A percentile compares a stretch with the other conserved stretches of the same genome.
Conservation (phyloP, 2,329 filamentous ascomycete genomes). For the Erysiphe neolycopersici region DNA sequence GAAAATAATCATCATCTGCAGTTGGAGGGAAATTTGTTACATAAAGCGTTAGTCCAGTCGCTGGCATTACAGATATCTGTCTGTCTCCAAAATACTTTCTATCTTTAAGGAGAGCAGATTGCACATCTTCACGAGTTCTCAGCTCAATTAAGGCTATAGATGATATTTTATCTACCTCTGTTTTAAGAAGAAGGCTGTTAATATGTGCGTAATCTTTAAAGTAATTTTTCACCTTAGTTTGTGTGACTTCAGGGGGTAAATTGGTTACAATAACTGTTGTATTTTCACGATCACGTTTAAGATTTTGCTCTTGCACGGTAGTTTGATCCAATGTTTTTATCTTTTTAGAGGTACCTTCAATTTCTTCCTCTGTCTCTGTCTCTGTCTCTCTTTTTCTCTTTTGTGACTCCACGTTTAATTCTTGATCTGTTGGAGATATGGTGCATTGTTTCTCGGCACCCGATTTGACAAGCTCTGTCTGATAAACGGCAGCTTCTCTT, state of each 20-base stretch:
- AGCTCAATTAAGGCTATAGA: constrained; percentile 67
- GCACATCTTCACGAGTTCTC: constrained; percentile 49
- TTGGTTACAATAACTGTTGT: constrained; percentile 60
- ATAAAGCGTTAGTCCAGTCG: constrained; percentile 57
- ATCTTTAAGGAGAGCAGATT: constrained; percentile 55
- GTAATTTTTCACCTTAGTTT: constrained; percentile 58
- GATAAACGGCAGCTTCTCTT: constrained; percentile 32
- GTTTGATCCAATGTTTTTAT: constrained; percentile 20
- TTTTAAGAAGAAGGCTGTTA: constrained; percentile 44
- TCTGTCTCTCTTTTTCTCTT: constrained; percentile 55
- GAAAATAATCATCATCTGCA: constrained; percentile 44
- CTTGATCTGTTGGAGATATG: constrained; percentile 8
- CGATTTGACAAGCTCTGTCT: constrained; percentile 12
- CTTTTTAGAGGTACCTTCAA: constrained; percentile 37
- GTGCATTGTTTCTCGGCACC: constrained; percentile 9
- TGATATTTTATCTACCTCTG: constrained; percentile 30
- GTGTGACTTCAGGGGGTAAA: constrained; percentile 40
- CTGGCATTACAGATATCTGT: constrained; percentile 47
- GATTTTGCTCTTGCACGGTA: constrained; percentile 15
- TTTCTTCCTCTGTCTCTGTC: constrained; percentile 20
- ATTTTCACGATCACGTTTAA: constrained; percentile 72
- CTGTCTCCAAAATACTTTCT: constrained; percentile 52
- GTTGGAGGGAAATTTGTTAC: constrained; percentile 70
- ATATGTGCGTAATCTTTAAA: constrained; percentile 78
- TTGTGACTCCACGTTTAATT: constrained; percentile 8